A percentile compares a stretch with the other conserved stretches of the same genome.
These are phyloP conservation scores for Melastoma malabathricum DNA, from an alignment of 345 rosid genomes.

Conservation along the genomic window DNA sequence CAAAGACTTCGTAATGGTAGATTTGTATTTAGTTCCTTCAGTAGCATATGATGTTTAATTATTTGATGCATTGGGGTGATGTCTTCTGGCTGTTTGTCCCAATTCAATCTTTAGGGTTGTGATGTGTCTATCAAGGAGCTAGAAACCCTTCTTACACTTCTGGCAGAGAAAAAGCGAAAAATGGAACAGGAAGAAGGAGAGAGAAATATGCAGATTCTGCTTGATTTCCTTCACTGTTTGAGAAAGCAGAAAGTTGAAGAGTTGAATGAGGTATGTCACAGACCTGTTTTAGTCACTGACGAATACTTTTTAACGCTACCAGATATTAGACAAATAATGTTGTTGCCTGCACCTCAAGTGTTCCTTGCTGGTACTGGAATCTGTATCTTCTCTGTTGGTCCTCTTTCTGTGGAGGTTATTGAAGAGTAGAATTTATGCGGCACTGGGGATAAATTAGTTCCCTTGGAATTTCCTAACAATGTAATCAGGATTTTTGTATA, in stretches of 20 bases:
- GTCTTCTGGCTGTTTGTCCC: neutral
- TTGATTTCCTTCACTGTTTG: conserved; percentile 75
- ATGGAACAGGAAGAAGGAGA: conserved; percentile 98
- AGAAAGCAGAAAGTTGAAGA: conserved; percentile 88
- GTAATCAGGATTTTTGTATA: too few species aligned
- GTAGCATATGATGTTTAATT: too few species aligned
- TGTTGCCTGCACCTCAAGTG: neutral
- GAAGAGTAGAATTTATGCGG: neutral
- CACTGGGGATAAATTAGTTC: too few species aligned
- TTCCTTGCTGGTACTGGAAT: neutral
- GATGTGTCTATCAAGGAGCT: conserved; percentile 84
- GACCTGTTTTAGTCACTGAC: neutral
- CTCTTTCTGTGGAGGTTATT: neutral
- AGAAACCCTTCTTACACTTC: conserved; percentile 58
- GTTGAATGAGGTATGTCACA: conserved; percentile 55
- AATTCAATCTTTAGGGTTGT: conserved; percentile 56
- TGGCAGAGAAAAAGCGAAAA: conserved; percentile 81
- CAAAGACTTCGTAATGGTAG: too few species aligned
- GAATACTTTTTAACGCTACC: neutral
- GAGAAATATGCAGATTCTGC: conserved; percentile 90
- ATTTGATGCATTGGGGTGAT: neutral
- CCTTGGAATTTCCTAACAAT: too few species aligned
- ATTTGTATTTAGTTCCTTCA: too few species aligned
- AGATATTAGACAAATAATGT: too few species aligned
- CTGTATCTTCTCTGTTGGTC: neutral